Evolutionary conservation across 495 filamentous ascomycete genomes (phyloP).

Genomic region (Penicillium antarcticum): DNA sequence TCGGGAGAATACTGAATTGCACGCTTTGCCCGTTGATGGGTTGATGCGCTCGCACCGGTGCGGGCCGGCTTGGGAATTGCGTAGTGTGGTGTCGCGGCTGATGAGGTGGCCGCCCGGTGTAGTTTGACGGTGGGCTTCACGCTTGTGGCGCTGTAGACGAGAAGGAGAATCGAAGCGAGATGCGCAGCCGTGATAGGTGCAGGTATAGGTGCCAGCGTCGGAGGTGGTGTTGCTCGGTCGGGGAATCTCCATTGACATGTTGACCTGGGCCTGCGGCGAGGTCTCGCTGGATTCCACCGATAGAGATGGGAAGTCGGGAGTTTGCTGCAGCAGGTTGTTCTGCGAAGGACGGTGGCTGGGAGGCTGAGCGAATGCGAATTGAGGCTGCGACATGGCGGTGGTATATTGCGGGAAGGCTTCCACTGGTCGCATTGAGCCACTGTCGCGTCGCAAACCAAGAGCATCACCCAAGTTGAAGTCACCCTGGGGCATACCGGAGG

Average conservation of each 20-base stretch:
- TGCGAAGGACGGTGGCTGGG: conserved; percentile 49
- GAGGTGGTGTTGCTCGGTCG: conserved; percentile 63
- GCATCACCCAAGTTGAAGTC: conserved; percentile 42
- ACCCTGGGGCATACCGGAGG: conserved; percentile 34
- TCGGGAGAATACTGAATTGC: conserved; percentile 94
- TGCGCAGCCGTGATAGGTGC: conserved; percentile 88
- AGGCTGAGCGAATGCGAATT: conserved; percentile 44
- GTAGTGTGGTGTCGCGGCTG: conserved; percentile 50
- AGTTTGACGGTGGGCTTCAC: conserved; percentile 79
- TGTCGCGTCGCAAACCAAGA: conserved; percentile 40
- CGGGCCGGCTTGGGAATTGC: conserved; percentile 81
- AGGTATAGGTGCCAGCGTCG: conserved; percentile 87
- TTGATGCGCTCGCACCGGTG: conserved; percentile 91
- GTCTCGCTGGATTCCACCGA: conserved; percentile 61
- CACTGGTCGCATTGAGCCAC: conserved; percentile 45
- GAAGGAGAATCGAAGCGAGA: conserved; percentile 82
- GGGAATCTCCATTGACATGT: conserved; percentile 30
- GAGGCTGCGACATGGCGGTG: conserved; percentile 18
- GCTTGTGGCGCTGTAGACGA: conserved; percentile 92
- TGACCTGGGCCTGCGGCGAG: conserved; percentile 25
- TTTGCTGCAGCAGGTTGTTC: conserved; percentile 41
- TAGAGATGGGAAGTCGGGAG: conserved; percentile 58
- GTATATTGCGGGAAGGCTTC: conserved; percentile 44
- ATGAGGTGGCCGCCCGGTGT: conserved; percentile 41
- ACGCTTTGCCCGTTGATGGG: conserved; percentile 92